phyloP scores from a whole-genome alignment of 148 eudicot genomes.

The Chenopodium album region DNA sequence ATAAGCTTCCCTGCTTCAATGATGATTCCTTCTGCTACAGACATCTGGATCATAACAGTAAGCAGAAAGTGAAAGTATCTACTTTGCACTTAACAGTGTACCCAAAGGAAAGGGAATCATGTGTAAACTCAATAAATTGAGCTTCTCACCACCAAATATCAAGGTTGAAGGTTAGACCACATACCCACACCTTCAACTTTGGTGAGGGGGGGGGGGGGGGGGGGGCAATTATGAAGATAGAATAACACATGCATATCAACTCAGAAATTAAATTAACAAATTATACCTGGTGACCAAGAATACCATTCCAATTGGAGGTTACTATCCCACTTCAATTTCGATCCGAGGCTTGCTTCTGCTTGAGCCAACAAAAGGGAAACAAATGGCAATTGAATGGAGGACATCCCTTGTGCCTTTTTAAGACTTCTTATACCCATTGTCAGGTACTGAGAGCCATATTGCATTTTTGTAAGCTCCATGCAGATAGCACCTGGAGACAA shows the following conservation, averaged over 20 bases:
- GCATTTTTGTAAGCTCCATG: slow-evolving; percentile 71
- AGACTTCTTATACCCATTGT: slow-evolving; percentile 66
- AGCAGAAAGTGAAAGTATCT: not conserved
- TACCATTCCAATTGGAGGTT: slow-evolving; percentile 69
- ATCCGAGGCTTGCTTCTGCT: slow-evolving; percentile 92
- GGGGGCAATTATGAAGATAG: not conserved
- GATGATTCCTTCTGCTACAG: not conserved
- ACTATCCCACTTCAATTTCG: slow-evolving; percentile 67
- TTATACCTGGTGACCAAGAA: slow-evolving; percentile 85
- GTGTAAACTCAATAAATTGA: not conserved
- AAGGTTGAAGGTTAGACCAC: not conserved
- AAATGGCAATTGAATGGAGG: slow-evolving; percentile 50
- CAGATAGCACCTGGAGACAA: slow-evolving; percentile 67
- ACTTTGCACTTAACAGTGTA: too few species aligned
- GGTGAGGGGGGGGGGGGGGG: not conserved
- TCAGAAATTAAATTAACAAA: not conserved
- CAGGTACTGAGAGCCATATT: slow-evolving; percentile 54
- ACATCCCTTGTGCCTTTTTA: slow-evolving; percentile 56
- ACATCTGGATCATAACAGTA: not conserved
- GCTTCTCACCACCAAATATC: not conserved
- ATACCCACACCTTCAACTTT: too few species aligned
- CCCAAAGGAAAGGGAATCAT: too few species aligned
- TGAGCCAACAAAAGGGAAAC: slow-evolving; percentile 75
- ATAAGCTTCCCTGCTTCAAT: too few species aligned
- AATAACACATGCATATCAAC: not conserved